Evolutionary conservation across 306 rosid species (phyloP).

Genomic region (Casuarina glauca): DNA sequence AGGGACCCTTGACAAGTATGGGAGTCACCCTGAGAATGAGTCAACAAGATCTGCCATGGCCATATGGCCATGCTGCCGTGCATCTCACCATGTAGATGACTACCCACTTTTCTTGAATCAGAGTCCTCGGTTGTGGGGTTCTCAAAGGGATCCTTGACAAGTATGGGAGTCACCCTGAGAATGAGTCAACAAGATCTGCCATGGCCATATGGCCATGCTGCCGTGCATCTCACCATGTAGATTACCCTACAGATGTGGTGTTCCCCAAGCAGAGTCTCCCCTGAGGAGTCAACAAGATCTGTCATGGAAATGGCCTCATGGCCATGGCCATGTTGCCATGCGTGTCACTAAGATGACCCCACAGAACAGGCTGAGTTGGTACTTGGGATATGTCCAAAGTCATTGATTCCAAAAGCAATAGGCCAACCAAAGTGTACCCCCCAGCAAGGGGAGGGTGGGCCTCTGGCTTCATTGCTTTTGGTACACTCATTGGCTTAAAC

Average conservation of each 20-base stretch:
- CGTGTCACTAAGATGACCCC: not conserved
- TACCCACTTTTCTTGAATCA: not conserved
- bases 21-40: no score
- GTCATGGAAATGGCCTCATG: not conserved
- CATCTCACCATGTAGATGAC: no score
- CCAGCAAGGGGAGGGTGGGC: slow-evolving; percentile 19
- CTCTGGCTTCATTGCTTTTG: slow-evolving; percentile 13
- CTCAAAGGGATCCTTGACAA: not conserved
- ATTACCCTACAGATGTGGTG: no score
- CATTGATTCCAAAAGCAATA: slow-evolving; percentile 11
- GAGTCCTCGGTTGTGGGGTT: not conserved
- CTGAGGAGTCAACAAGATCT: no score
- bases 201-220: not conserved
- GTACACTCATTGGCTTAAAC: slow-evolving; percentile 24
- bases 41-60: not conserved
- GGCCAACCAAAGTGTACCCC: slow-evolving; percentile 25
- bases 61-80: not conserved
- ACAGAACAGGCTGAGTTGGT: not conserved
- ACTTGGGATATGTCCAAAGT: not conserved
- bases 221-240: no score
- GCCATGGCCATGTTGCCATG: slow-evolving; percentile 8
- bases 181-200: not conserved
- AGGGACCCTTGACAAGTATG: not conserved
- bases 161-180: no score
- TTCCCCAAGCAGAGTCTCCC: no score